Evolutionary conservation across 495 filamentous ascomycete species (phyloP).

Genomic region (Penicillium odoratum): DNA sequence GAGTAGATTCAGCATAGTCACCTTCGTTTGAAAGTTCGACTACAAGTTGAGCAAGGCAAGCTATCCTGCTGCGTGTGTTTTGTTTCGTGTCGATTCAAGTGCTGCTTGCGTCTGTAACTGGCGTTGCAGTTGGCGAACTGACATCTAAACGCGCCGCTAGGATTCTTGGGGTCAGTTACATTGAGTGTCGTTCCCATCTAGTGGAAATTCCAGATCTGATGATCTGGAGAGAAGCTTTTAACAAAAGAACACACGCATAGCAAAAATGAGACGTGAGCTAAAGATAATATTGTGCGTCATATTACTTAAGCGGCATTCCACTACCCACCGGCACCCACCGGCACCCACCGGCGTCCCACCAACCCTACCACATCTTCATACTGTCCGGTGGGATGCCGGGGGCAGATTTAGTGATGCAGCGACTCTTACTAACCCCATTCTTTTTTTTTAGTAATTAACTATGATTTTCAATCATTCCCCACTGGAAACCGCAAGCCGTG

Average conservation of each 20-base stretch:
- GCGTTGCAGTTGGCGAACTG: slow-evolving; percentile 1
- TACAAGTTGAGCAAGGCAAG: not conserved
- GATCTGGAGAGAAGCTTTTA: no score
- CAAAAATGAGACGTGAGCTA: not conserved
- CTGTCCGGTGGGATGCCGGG: not conserved
- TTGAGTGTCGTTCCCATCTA: not conserved
- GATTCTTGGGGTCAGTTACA: not conserved
- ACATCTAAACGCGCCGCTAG: not conserved
- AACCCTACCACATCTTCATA: not conserved
- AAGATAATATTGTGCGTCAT: not conserved
- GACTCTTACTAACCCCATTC: no score
- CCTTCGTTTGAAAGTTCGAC: not conserved
- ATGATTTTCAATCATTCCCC: not conserved
- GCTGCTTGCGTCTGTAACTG: slow-evolving; percentile 2
- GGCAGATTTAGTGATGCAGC: no score
- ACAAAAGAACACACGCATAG: not conserved
- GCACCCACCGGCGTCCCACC: not conserved
- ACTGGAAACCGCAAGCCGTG: not conserved
- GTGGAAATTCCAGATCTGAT: no score
- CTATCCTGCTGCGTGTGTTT: not conserved
- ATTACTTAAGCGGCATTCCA: not conserved
- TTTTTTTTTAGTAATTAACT: slow-evolving; percentile 2
- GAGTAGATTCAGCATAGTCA: not conserved
- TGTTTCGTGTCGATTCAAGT: slow-evolving; percentile 1
- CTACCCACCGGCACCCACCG: no score